These are phyloP conservation scores for Botrytis sinoallii DNA, from an alignment of 2,329 filamentous ascomycete genomes.

Conservation along the genomic window DNA sequence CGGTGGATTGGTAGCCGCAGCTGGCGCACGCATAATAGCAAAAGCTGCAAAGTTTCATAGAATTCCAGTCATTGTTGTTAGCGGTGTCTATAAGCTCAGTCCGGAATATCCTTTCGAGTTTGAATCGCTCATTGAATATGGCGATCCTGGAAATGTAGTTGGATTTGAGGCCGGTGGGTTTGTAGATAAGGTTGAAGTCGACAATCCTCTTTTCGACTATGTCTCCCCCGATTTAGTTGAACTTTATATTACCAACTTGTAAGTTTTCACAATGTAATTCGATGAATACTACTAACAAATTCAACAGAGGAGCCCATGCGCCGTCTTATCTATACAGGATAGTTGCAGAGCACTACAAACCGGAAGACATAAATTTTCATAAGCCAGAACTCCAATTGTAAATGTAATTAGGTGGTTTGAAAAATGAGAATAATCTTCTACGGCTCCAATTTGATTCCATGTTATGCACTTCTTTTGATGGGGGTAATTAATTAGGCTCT, in stretches of 20 bases:
- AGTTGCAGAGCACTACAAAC: slow-evolving; percentile 72
- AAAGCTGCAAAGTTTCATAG: slow-evolving; percentile 79
- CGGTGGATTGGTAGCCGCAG: slow-evolving; percentile 78
- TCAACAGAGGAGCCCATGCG: slow-evolving; percentile 59
- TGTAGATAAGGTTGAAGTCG: slow-evolving; percentile 73
- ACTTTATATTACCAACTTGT: slow-evolving; percentile 83
- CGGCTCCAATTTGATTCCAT: no score
- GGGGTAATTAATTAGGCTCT: not conserved
- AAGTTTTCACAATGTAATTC: slow-evolving; percentile 41
- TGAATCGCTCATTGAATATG: slow-evolving; percentile 80
- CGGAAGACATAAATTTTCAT: slow-evolving; percentile 65
- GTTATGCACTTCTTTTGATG: not conserved
- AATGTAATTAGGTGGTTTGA: slow-evolving; percentile 12
- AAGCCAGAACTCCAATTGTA: slow-evolving; percentile 37
- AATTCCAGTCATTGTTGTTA: slow-evolving; percentile 83
- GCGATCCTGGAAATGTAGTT: slow-evolving; percentile 73
- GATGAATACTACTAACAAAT: slow-evolving; percentile 26
- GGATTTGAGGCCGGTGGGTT: slow-evolving; percentile 76
- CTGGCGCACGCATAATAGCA: slow-evolving; percentile 80
- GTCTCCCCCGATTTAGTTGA: slow-evolving; percentile 73
- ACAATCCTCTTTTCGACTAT: slow-evolving; percentile 79
- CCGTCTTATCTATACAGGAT: slow-evolving; percentile 71
- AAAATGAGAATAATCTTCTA: slow-evolving; percentile 1
- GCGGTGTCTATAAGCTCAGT: slow-evolving; percentile 90
- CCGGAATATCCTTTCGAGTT: slow-evolving; percentile 84